Evolutionary conservation across 2,329 filamentous ascomycete genomes (phyloP).

Genomic region (Pleurostoma richardsiae): DNA sequence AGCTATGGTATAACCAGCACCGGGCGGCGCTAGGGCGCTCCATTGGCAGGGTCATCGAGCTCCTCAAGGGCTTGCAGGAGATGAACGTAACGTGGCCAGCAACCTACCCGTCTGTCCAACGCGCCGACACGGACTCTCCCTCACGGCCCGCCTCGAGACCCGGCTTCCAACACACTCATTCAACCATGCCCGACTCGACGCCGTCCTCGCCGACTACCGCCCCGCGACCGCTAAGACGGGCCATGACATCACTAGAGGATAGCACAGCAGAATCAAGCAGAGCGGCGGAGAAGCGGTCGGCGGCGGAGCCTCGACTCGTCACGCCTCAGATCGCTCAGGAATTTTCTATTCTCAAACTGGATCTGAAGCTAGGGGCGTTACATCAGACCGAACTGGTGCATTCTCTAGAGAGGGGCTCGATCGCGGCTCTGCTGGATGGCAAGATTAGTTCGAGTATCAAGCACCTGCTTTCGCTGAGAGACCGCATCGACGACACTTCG

Average conservation of each 20-base stretch:
- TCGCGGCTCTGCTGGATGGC: slow-evolving; percentile 85
- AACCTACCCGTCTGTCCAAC: slow-evolving; percentile 83
- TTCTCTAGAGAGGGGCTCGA: slow-evolving; percentile 85
- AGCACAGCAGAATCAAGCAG: slow-evolving; percentile 67
- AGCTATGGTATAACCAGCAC: slow-evolving; percentile 93
- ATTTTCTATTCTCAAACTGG: slow-evolving; percentile 91
- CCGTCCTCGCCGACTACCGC: slow-evolving; percentile 21
- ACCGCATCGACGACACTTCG: slow-evolving; percentile 93
- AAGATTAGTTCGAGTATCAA: slow-evolving; percentile 93
- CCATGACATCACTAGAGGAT: slow-evolving; percentile 66
- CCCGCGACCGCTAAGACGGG: slow-evolving; percentile 48
- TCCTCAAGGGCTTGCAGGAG: slow-evolving; percentile 75
- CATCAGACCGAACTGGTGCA: slow-evolving; percentile 90
- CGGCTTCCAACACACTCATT: slow-evolving; percentile 57
- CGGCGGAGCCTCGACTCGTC: slow-evolving; percentile 74
- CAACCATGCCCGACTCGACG: slow-evolving; percentile 46
- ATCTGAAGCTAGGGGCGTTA: slow-evolving; percentile 81
- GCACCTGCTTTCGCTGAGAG: slow-evolving; percentile 78
- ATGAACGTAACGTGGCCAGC: slow-evolving; percentile 93
- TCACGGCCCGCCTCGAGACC: slow-evolving; percentile 51
- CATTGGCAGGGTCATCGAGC: slow-evolving; percentile 81
- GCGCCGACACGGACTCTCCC: slow-evolving; percentile 40
- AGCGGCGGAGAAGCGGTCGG: slow-evolving; percentile 55
- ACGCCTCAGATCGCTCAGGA: slow-evolving; percentile 92
- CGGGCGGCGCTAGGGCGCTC: slow-evolving; percentile 79